A percentile compares a stretch with the other conserved stretches of the same genome.
These are phyloP conservation scores for Termitomyces sp. DNA, from an alignment of 768 basidiomycete species.

Conservation along the genomic window DNA sequence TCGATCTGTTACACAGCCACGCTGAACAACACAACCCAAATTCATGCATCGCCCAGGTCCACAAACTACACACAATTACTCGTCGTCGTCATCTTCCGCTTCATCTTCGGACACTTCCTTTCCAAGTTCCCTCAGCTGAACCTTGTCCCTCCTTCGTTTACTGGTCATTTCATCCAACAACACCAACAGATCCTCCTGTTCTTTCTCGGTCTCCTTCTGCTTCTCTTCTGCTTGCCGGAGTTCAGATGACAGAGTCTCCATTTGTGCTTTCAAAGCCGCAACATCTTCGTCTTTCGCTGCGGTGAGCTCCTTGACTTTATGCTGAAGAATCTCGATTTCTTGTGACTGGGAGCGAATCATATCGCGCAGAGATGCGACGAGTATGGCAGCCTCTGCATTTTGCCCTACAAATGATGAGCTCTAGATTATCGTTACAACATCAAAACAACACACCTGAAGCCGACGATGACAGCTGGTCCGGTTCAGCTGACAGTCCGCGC, in stretches of 20 bases:
- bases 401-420: constrained; percentile 37
- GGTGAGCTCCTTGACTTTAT: constrained; percentile 45
- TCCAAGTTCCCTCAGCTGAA: constrained; percentile 63
- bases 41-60: not conserved
- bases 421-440: constrained; percentile 2
- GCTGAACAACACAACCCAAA: not conserved
- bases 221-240: constrained; percentile 56
- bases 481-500: constrained; percentile 65
- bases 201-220: constrained; percentile 84
- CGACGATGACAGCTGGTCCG: constrained; percentile 57
- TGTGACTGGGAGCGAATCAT: constrained; percentile 79
- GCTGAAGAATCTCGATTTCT: constrained; percentile 71
- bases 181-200: constrained; percentile 94
- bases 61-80: constrained; percentile 10
- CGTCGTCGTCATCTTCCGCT: constrained; percentile 57
- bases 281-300: constrained; percentile 33
- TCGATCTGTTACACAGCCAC: not conserved
- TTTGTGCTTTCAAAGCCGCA: constrained; percentile 40
- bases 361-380: constrained; percentile 81
- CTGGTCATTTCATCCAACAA: constrained; percentile 86
- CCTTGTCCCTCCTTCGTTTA: constrained; percentile 86
- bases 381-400: constrained; percentile 72
- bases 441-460: constrained; percentile 32
- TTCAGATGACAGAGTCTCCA: constrained; percentile 42
- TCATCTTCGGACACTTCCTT: constrained; percentile 94